These are phyloP conservation scores for Fraxinus baroniana DNA, from an alignment of 305 asterid genomes.

Conservation along the genomic window DNA sequence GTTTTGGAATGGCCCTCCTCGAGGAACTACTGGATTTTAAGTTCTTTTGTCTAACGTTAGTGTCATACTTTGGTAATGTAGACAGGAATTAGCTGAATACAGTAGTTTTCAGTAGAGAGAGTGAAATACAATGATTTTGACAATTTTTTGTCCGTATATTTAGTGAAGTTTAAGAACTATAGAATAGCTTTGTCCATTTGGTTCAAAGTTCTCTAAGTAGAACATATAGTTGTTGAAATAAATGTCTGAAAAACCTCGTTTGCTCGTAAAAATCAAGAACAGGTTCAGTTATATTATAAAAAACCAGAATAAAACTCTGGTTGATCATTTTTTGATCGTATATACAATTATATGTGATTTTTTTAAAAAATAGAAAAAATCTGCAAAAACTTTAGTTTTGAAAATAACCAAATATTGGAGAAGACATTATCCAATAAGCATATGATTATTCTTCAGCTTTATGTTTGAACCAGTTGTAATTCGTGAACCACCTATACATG, in stretches of 20 bases:
- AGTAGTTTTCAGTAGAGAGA: neutral
- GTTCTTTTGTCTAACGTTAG: neutral
- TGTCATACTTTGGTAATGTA: neutral
- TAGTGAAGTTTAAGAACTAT: neutral
- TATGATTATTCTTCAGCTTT: neutral
- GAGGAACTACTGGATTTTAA: neutral
- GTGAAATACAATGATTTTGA: neutral
- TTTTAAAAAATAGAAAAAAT: too few relatives aligned
- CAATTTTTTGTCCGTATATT: neutral
- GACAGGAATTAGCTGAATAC: neutral
- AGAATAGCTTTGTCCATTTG: neutral
- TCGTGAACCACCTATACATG: neutral
- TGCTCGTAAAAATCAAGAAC: neutral
- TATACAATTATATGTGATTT: too few relatives aligned
- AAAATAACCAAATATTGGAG: neutral
- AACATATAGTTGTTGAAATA: neutral
- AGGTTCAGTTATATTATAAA: too few relatives aligned
- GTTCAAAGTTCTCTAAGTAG: neutral
- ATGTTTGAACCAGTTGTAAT: neutral
- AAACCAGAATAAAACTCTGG: neutral
- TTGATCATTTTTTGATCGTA: too few relatives aligned
- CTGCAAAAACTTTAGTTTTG: neutral
- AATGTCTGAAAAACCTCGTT: neutral
- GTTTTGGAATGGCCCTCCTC: neutral
- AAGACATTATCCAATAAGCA: neutral